Evolutionary conservation across 2,329 filamentous ascomycete species (phyloP).

Genomic region (Pseudopyricularia cyperi): DNA sequence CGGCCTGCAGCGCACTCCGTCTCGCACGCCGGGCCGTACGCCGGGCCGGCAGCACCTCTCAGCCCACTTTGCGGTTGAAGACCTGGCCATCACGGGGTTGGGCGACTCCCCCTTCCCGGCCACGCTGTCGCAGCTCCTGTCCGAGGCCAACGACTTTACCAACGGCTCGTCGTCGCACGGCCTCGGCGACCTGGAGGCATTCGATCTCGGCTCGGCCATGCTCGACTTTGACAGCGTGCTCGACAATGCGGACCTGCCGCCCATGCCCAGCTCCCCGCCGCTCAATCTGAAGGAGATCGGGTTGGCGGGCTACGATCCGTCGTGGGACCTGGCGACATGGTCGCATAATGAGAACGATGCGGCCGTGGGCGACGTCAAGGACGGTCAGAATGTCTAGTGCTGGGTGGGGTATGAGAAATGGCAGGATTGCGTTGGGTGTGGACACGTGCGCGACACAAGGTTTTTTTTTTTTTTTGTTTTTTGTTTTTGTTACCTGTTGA

Average conservation of each 20-base stretch:
- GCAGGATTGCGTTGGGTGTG: no score
- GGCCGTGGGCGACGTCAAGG: not conserved
- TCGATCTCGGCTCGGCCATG: conserved; percentile 6
- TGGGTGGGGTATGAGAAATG: no score
- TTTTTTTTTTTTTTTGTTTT: conserved; percentile 9
- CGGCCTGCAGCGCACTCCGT: conserved; percentile 32
- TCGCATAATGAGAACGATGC: conserved; percentile 5
- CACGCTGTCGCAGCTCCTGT: conserved; percentile 51
- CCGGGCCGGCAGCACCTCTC: conserved; percentile 23
- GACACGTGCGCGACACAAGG: not conserved
- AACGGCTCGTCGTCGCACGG: conserved; percentile 22
- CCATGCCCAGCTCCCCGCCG: conserved; percentile 36
- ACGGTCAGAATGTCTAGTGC: not conserved
- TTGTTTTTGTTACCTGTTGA: not conserved
- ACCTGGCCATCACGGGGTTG: conserved; percentile 15
- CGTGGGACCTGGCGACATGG: conserved; percentile 9
- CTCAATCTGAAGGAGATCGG: conserved; percentile 11
- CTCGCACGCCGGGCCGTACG: conserved; percentile 26
- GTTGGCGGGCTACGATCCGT: conserved; percentile 8
- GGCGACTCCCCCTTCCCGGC: conserved; percentile 45
- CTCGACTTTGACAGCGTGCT: conserved; percentile 36
- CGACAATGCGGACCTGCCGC: conserved; percentile 26
- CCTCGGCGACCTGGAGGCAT: conserved; percentile 20
- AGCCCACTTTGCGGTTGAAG: conserved; percentile 19
- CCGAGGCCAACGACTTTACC: conserved; percentile 35